phyloP scores from a whole-genome alignment of 257 asterid species.

The Salvia rosmarinus region DNA sequence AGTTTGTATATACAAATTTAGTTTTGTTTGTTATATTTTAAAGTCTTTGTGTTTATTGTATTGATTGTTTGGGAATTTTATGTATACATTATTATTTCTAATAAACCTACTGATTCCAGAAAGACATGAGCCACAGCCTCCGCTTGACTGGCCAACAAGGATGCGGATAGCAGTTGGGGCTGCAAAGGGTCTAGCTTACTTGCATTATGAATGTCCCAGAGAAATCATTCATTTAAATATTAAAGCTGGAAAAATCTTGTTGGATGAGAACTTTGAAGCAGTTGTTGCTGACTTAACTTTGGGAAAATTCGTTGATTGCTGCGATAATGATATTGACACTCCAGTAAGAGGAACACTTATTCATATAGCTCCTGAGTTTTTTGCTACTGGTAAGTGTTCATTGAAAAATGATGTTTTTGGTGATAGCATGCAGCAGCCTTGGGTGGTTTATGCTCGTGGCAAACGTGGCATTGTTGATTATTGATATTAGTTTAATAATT shows the following conservation, averaged over 20 bases:
- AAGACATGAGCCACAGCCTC: slow-evolving; percentile 26
- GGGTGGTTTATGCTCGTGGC: too few species aligned
- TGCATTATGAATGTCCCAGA: slow-evolving; percentile 33
- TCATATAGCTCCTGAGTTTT: slow-evolving; percentile 19
- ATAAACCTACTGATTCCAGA: neutral
- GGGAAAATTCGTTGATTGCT: slow-evolving; percentile 25
- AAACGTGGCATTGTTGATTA: too few species aligned
- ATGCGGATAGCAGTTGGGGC: slow-evolving; percentile 37
- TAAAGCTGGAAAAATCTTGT: neutral
- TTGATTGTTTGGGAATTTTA: neutral
- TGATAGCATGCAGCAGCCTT: too few species aligned
- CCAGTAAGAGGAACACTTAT: neutral
- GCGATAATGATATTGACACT: neutral
- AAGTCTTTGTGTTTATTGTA: neutral
- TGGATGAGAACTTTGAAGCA: slow-evolving; percentile 30
- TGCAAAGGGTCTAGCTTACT: slow-evolving; percentile 42
- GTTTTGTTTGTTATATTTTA: neutral
- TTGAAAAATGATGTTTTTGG: slow-evolving; percentile 16
- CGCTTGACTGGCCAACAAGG: slow-evolving; percentile 37
- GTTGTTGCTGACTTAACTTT: slow-evolving; percentile 37
- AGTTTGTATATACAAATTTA: too few species aligned
- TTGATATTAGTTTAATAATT: too few species aligned
- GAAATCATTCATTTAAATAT: slow-evolving; percentile 3
- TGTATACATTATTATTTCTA: neutral
- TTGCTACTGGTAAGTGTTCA: neutral